Conservation (phyloP, 371 early-diverging fungal species). For the Dinochytrium kinnereticum region DNA sequence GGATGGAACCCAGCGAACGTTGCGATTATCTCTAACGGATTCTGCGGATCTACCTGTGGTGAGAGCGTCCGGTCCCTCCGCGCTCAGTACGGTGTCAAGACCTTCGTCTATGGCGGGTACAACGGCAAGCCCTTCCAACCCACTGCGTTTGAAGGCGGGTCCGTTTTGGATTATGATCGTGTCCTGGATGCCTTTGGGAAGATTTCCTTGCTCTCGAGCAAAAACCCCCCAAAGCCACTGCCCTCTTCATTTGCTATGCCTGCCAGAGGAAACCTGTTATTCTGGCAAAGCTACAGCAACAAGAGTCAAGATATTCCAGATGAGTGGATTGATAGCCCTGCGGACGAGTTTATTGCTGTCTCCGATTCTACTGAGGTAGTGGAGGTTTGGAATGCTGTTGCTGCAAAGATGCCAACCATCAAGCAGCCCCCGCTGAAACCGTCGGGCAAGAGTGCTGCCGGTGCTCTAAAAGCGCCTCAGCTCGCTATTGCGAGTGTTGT, state of each 20-base stretch:
- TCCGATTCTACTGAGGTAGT: neutral
- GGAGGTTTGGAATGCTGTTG: neutral
- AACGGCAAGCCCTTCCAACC: constrained; percentile 19
- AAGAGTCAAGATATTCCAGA: neutral
- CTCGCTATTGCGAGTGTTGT: too few relatives aligned
- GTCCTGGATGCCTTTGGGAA: neutral
- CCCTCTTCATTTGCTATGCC: neutral
- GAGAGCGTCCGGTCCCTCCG: constrained; percentile 31
- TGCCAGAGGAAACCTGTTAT: neutral
- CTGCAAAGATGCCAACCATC: neutral
- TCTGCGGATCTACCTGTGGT: constrained; percentile 48
- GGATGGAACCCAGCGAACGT: constrained; percentile 27
- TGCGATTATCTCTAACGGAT: constrained; percentile 39
- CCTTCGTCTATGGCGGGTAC: constrained; percentile 39
- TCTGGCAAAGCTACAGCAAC: constrained; percentile 6
- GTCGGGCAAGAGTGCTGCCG: too few relatives aligned
- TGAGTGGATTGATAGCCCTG: neutral
- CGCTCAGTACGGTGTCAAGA: constrained; percentile 36
- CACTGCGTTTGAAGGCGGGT: constrained; percentile 28
- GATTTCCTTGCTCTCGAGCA: neutral
- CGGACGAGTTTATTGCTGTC: neutral
- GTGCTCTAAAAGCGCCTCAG: too few relatives aligned
- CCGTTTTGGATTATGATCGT: constrained; percentile 10
- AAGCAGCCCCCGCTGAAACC: too few relatives aligned
- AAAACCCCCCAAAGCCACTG: neutral